Evolutionary conservation across 2,329 filamentous ascomycete genomes (phyloP).

Genomic region (Neopestalotiopsis sp.): DNA sequence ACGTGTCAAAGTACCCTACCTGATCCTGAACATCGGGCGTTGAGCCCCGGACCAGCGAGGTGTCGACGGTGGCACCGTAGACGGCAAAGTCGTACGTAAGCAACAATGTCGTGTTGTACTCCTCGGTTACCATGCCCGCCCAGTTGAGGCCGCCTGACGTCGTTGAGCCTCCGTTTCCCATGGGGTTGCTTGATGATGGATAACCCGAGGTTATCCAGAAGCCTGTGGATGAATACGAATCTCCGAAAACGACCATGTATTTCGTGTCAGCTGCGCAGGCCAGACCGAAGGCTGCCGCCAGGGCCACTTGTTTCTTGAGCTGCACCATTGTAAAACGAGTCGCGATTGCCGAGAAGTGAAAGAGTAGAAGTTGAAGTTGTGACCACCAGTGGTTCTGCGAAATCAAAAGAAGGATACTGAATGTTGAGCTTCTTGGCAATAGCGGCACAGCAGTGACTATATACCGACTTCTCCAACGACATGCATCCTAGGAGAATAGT

Average conservation of each 20-base stretch:
- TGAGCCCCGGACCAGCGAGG: conserved; percentile 41
- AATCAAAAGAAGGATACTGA: not conserved
- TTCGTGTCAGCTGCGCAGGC: conserved; percentile 16
- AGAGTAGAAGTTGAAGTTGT: not conserved
- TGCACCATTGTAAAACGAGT: conserved; percentile 13
- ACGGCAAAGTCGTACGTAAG: conserved; percentile 50
- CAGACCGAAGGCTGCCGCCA: conserved; percentile 19
- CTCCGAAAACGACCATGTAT: conserved; percentile 34
- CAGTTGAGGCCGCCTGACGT: conserved; percentile 45
- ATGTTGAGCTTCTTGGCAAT: not conserved
- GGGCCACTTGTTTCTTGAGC: conserved; percentile 20
- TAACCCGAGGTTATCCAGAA: conserved; percentile 53
- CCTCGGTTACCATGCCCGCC: conserved; percentile 44
- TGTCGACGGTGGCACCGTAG: conserved; percentile 49
- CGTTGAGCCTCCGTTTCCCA: conserved; percentile 56
- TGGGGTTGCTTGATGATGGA: conserved; percentile 53
- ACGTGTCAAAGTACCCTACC: conserved; percentile 29
- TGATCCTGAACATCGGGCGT: conserved; percentile 30
- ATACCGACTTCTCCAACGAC: not conserved
- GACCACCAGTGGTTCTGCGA: conserved; percentile 9
- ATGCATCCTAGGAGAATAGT: not conserved
- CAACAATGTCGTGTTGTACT: conserved; percentile 41
- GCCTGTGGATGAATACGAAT: conserved; percentile 61
- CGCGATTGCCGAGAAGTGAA: not conserved
- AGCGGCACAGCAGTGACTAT: not conserved